These are phyloP conservation scores for Cardiospermum halicacabum DNA, from an alignment of 345 rosid species.

Conservation along the genomic window DNA sequence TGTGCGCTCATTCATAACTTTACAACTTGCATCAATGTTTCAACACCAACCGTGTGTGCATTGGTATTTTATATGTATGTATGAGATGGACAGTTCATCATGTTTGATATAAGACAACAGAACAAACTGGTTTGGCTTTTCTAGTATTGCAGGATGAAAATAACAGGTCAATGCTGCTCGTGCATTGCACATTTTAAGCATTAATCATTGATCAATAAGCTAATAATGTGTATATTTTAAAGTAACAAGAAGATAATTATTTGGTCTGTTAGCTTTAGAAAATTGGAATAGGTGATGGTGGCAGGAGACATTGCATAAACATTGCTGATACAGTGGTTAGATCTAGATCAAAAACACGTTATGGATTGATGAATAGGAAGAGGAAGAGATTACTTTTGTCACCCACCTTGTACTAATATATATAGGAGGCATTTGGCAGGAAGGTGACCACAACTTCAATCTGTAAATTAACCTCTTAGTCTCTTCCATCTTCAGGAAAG, in stretches of 20 bases:
- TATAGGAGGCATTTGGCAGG: conserved; percentile 8
- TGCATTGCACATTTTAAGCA: not conserved
- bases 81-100: no score
- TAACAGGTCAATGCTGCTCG: not conserved
- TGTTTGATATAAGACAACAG: not conserved
- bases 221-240: not conserved
- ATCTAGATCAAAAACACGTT: conserved; percentile 7
- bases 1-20: no score
- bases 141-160: not conserved
- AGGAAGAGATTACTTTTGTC: not conserved
- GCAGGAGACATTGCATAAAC: conserved; percentile 4
- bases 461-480: not conserved
- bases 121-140: not conserved
- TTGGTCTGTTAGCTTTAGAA: not conserved
- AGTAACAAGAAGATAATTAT: not conserved
- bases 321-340: not conserved
- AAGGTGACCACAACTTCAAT: not conserved
- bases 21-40: no score
- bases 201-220: not conserved
- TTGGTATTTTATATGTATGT: not conserved
- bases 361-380: not conserved
- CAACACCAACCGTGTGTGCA: not conserved
- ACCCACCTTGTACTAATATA: not conserved
- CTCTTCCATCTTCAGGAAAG: not conserved
- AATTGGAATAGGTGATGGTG: not conserved